Base-by-base conservation (phyloP, 2,329 filamentous ascomycete genomes). In the Aspergillus pseudoviridinutans region DNA sequence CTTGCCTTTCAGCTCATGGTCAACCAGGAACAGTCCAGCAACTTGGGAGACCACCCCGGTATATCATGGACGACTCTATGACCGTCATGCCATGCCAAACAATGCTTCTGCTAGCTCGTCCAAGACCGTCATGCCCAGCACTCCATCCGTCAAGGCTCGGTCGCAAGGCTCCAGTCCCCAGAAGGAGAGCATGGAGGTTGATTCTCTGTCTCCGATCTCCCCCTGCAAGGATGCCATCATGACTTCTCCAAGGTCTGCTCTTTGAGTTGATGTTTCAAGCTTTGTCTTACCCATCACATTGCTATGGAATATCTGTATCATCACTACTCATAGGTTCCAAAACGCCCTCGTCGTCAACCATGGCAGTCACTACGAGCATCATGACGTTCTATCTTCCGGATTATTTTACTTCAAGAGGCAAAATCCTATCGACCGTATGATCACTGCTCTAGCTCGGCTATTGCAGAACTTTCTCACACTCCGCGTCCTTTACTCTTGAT, bases 101-200 rank as follows among this genome's bases (percentile, higher is more conserved):
- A 65, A 73, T 50, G 60, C 70, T 52, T 70, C 74, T 14, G 64
- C 66, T 50, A 68, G 67, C 10, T 73, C 73, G n/a, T 72, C 74
- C 28, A 75, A 72, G 61, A 71, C 71, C 3, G 64, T 64, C 28
- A 61, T 74, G 28, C 70, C 74, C 0, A 64, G 66, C 35, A 66
- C 71, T 14, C 64, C 71, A 20, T 61, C 59, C 51, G 59, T 60
- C 24, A 68, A 73, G 27, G 63, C 64, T 51, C 70, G 68, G 51
- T 71, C 75, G 12, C 71, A 71, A 49, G 71, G 71, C 53, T 73
- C 74, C 27, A 78, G 71, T 58, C 73, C 76, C n/a, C 71, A 71
- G 29, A 78, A 76, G 60, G 71, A 74, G 51, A 72, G 70, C 35
- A 64, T 70, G 58, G 70, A 71, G 55, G 64, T 73, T 17, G 73